phyloP scores from a whole-genome alignment of 495 filamentous ascomycete genomes.

The Penicillium arizonense region DNA sequence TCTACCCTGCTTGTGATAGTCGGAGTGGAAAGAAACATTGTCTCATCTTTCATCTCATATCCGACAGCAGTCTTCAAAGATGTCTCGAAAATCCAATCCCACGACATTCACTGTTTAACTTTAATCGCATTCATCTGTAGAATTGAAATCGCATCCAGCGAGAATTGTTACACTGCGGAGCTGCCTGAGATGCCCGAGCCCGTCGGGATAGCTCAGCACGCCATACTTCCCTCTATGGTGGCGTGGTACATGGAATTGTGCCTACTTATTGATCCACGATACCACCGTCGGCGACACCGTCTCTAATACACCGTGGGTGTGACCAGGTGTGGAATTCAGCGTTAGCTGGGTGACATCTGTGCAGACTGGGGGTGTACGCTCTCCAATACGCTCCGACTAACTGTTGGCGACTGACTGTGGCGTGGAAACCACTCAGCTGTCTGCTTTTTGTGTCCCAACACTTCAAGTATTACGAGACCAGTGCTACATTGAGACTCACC shows the following conservation, averaged over 20 bases:
- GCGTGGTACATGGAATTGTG: no score
- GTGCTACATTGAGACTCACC: no score
- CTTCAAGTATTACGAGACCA: background rate
- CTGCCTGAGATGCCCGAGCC: constrained; percentile 11
- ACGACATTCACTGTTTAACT: background rate
- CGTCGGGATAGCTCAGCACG: background rate
- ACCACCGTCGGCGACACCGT: no score
- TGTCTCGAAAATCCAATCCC: no score
- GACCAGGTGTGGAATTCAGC: background rate
- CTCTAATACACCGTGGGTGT: background rate
- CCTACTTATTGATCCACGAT: no score
- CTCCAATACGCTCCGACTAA: background rate
- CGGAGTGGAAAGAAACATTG: no score
- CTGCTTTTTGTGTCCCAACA: background rate
- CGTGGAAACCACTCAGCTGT: background rate
- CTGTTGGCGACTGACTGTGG: background rate
- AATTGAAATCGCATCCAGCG: constrained; percentile 6
- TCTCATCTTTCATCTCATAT: no score
- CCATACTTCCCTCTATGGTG: no score
- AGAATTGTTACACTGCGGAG: constrained; percentile 14
- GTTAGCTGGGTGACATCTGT: background rate
- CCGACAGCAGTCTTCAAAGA: no score
- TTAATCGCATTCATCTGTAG: background rate
- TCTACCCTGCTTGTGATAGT: no score
- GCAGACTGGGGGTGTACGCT: background rate